These are phyloP conservation scores for Eremochloa ophiuroides DNA, from an alignment of 176 grass and related monocot genomes.

Conservation along the genomic window DNA sequence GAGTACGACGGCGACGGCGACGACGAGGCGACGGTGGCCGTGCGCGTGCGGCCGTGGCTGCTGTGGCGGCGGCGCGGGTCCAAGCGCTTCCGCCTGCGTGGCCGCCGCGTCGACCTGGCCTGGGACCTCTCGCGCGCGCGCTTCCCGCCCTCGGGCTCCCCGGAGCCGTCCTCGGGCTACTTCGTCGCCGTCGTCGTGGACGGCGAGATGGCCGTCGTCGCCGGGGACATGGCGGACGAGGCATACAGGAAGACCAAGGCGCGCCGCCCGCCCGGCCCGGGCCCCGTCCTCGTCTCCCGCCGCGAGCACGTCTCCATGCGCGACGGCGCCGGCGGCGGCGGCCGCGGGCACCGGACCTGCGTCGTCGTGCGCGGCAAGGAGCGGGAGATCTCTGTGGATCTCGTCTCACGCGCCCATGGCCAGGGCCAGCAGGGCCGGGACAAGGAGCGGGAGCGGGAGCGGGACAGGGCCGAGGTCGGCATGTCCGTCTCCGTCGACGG, in stretches of 20 bases:
- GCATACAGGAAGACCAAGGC: constrained; percentile 66
- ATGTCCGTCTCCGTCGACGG: constrained; percentile 71
- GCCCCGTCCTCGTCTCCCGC: constrained; percentile 47
- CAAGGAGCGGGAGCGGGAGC: background rate
- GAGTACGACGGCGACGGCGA: background rate
- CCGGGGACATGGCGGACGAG: constrained; percentile 71
- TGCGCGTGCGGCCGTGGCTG: constrained; percentile 64
- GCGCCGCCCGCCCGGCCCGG: background rate
- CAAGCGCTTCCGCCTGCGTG: constrained; percentile 45
- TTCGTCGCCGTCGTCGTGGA: constrained; percentile 73
- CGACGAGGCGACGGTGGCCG: constrained; percentile 27
- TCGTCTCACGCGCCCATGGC: constrained; percentile 37
- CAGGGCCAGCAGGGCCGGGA: background rate
- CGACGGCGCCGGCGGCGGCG: background rate
- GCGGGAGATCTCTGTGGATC: constrained; percentile 82
- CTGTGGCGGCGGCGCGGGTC: constrained; percentile 72
- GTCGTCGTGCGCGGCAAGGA: constrained; percentile 61
- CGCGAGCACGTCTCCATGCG: constrained; percentile 70
- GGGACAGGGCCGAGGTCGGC: constrained; percentile 46
- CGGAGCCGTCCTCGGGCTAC: constrained; percentile 65
- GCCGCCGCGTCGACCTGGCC: constrained; percentile 46
- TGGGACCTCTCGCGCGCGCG: constrained; percentile 78
- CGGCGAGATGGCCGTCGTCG: constrained; percentile 67
- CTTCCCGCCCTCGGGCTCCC: constrained; percentile 44
- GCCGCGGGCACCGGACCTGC: constrained; percentile 48